Percentiles rank a stretch among this genome's conserved stretches.
These are phyloP conservation scores for Hypoxylon sp. DNA, from an alignment of 2,329 filamentous ascomycete genomes.

Conservation along the genomic window DNA sequence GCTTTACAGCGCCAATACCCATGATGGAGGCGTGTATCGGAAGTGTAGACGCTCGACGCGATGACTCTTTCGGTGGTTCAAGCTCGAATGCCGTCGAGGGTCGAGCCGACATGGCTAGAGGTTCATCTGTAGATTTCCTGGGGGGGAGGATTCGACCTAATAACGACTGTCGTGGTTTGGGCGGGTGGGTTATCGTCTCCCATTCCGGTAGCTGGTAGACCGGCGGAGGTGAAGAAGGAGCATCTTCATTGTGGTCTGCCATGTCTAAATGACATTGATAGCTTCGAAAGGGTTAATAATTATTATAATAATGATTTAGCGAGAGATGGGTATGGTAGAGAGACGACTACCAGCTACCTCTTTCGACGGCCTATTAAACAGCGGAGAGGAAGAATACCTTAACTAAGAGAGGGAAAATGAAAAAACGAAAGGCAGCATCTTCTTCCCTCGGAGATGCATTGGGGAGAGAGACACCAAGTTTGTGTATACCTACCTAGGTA, in stretches of 20 bases:
- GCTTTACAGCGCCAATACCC: constrained; percentile 11
- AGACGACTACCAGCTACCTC: neutral
- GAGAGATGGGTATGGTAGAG: neutral
- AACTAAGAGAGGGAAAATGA: constrained; percentile 22
- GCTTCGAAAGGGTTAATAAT: neutral
- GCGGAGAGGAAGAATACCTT: neutral
- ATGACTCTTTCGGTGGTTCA: constrained; percentile 30
- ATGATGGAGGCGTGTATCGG: constrained; percentile 25
- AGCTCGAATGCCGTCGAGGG: constrained; percentile 23
- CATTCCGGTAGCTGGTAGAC: constrained; percentile 46
- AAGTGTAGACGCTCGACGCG: constrained; percentile 32
- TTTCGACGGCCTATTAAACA: neutral
- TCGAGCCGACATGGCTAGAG: constrained; percentile 14
- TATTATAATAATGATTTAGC: neutral
- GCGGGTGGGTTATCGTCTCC: constrained; percentile 44
- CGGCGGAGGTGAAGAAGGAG: constrained; percentile 25
- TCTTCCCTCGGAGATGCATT: constrained; percentile 26
- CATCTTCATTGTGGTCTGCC: constrained; percentile 37
- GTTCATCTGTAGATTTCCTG: constrained; percentile 14
- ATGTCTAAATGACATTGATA: constrained; percentile 29
- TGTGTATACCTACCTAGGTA: too few species aligned
- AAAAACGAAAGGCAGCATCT: constrained; percentile 29
- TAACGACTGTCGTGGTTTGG: constrained; percentile 39
- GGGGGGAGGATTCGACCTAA: constrained; percentile 39
- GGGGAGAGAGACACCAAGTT: constrained; percentile 9